A percentile compares a stretch with the other conserved stretches of the same genome.
Conservation (phyloP, 2,329 filamentous ascomycete species). For the Exophiala mesophila region DNA sequence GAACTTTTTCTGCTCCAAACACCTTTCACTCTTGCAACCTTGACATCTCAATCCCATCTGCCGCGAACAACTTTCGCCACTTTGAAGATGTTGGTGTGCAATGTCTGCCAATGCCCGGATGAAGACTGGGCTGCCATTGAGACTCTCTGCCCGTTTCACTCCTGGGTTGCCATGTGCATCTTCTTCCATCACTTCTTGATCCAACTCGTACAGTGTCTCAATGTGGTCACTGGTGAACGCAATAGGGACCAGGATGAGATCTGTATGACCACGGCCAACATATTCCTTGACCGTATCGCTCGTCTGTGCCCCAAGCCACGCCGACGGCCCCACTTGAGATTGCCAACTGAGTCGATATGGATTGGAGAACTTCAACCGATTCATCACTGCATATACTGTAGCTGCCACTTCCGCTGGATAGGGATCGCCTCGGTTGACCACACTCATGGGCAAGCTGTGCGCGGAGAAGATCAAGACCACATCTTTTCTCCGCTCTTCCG, state of each 20-base stretch:
- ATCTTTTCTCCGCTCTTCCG: constrained; percentile 69
- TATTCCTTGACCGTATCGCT: constrained; percentile 82
- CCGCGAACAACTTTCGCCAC: constrained; percentile 64
- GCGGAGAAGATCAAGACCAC: constrained; percentile 91
- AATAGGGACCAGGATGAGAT: constrained; percentile 87
- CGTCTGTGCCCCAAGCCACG: constrained; percentile 95
- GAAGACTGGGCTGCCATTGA: constrained; percentile 88
- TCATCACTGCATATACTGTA: constrained; percentile 95
- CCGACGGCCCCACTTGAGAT: constrained; percentile 90
- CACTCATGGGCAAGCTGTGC: constrained; percentile 93
- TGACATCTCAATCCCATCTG: constrained; percentile 93
- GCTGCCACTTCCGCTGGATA: constrained; percentile 95
- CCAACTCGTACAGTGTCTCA: constrained; percentile 90
- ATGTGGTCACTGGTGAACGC: constrained; percentile 99
- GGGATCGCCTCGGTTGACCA: constrained; percentile 91
- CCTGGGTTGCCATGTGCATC: constrained; percentile 61
- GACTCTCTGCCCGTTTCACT: constrained; percentile 82
- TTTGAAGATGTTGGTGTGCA: constrained; percentile 71
- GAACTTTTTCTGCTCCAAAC: constrained; percentile 66
- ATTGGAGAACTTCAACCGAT: constrained; percentile 79
- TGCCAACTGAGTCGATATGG: constrained; percentile 96
- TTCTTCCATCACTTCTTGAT: constrained; percentile 90
- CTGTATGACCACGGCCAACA: constrained; percentile 83
- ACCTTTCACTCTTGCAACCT: constrained; percentile 84
- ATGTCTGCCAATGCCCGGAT: constrained; percentile 86